Percentiles rank a stretch among this genome's conserved stretches.
These are phyloP conservation scores for Salisapilia sapeloensis DNA, from an alignment of 352 stramenopile species.

Conservation along the genomic window DNA sequence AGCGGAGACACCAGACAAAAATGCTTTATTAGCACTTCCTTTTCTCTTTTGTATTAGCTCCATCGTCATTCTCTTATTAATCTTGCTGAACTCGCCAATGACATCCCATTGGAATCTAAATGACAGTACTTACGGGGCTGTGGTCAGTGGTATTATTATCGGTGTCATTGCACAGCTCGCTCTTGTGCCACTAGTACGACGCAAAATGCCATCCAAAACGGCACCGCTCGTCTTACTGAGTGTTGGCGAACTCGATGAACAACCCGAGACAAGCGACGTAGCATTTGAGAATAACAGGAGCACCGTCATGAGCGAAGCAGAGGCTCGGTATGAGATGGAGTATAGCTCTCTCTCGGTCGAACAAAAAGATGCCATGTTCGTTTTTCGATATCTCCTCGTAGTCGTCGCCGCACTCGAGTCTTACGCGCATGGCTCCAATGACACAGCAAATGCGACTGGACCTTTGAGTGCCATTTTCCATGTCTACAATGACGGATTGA, in stretches of 20 bases:
- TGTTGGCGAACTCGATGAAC: too few species aligned
- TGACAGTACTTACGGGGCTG: conserved; percentile 2
- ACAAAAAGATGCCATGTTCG: conserved; percentile 19
- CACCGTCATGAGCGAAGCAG: too few species aligned
- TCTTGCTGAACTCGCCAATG: conserved; percentile 29
- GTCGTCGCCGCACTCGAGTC: conserved; percentile 51
- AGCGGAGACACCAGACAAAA: conserved; percentile 8
- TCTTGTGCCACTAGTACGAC: conserved; percentile 9
- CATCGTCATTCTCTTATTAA: conserved; percentile 26
- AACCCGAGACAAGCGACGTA: too few species aligned
- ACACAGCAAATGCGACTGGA: conserved; percentile 63
- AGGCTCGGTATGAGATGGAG: conserved; percentile 5
- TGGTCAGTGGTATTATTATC: background rate
- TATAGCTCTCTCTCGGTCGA: conserved; percentile 10
- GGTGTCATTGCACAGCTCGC: conserved; percentile 5
- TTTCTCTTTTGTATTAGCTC: conserved; percentile 24
- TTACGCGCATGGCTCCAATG: conserved; percentile 67
- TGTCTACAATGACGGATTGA: conserved; percentile 31
- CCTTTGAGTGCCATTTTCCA: conserved; percentile 38
- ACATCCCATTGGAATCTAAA: too few species aligned
- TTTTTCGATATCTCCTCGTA: conserved; percentile 53
- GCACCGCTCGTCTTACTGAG: too few species aligned
- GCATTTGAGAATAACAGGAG: too few species aligned
- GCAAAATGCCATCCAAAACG: conserved; percentile 8
- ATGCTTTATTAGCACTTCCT: conserved; percentile 19